These are phyloP conservation scores for Apophysomyces ossiformis DNA, from an alignment of 371 early-diverging fungal genomes.

Conservation along the genomic window DNA sequence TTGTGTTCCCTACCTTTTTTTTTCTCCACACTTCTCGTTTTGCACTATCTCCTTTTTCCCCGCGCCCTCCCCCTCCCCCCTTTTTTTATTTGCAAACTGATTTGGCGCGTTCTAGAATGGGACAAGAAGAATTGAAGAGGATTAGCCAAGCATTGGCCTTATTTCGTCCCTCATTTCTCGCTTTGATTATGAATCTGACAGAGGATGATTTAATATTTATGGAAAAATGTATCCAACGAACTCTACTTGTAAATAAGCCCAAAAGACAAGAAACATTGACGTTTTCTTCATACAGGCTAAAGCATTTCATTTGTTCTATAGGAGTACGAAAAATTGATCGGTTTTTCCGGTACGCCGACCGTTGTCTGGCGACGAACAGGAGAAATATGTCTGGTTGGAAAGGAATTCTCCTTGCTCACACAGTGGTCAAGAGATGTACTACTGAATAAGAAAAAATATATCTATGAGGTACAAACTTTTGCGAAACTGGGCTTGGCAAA, in stretches of 20 bases:
- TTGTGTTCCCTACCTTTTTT: not conserved
- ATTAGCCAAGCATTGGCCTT: conserved; percentile 86
- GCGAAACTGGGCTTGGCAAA: not conserved
- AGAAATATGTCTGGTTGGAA: conserved; percentile 89
- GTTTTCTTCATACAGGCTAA: not conserved
- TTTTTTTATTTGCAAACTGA: too few relatives aligned
- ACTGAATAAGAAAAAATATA: conserved; percentile 73
- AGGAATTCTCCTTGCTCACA: conserved; percentile 89
- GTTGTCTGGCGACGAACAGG: conserved; percentile 95
- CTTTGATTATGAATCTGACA: conserved; percentile 87
- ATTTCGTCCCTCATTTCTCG: conserved; percentile 90
- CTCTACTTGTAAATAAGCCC: conserved; percentile 61
- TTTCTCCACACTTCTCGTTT: not conserved
- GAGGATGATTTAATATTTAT: conserved; percentile 89
- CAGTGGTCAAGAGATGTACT: conserved; percentile 84
- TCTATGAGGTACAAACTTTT: conserved; percentile 65
- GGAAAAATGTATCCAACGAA: conserved; percentile 90
- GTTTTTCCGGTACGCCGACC: conserved; percentile 94
- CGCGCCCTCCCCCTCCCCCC: too few relatives aligned
- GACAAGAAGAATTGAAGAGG: conserved; percentile 80
- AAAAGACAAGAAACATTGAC: not conserved
- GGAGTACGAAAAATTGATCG: conserved; percentile 91
- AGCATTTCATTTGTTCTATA: conserved; percentile 18
- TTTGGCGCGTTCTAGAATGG: conserved; percentile 66
- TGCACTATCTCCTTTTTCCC: too few relatives aligned